Conservation (phyloP, 2,329 filamentous ascomycete genomes). For the Fusarium foetens region DNA sequence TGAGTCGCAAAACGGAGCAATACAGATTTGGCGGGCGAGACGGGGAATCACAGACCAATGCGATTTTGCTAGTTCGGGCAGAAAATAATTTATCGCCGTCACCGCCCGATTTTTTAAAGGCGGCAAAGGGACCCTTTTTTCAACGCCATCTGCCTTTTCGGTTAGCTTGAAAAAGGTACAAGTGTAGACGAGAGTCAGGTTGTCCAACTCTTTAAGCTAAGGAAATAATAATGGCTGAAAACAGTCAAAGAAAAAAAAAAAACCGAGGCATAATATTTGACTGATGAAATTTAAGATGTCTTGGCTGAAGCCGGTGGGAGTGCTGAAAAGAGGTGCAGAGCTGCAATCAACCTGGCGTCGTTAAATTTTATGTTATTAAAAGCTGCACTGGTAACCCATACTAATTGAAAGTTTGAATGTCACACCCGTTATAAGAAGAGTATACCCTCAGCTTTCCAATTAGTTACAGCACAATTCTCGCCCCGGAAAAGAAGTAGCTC, state of each 20-base stretch:
- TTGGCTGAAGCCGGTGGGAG: not conserved
- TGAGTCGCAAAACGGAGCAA: slow-evolving; percentile 33
- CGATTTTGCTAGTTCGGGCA: slow-evolving; percentile 45
- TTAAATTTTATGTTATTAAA: not conserved
- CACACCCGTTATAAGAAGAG: not conserved
- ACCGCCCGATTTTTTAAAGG: slow-evolving; percentile 43
- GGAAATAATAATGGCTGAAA: not conserved
- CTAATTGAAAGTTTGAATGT: not conserved
- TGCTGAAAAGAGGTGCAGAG: not conserved
- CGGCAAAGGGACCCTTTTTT: slow-evolving; percentile 29
- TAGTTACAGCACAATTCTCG: not conserved
- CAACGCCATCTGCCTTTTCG: slow-evolving; percentile 22
- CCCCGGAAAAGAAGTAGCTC: not conserved
- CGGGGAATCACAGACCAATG: slow-evolving; percentile 33
- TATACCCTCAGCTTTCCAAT: not conserved
- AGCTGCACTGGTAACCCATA: not conserved
- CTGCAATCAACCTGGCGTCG: not conserved
- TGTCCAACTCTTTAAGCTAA: not conserved
- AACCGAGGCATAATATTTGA: not conserved
- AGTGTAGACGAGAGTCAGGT: not conserved
- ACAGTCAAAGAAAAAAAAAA: not conserved
- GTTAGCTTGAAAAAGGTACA: slow-evolving; percentile 5
- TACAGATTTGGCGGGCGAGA: slow-evolving; percentile 24
- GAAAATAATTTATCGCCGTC: slow-evolving; percentile 47
- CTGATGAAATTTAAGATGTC: not conserved